phyloP scores from a whole-genome alignment of 2,329 filamentous ascomycete species.

The Thermochaetoides dissita region DNA sequence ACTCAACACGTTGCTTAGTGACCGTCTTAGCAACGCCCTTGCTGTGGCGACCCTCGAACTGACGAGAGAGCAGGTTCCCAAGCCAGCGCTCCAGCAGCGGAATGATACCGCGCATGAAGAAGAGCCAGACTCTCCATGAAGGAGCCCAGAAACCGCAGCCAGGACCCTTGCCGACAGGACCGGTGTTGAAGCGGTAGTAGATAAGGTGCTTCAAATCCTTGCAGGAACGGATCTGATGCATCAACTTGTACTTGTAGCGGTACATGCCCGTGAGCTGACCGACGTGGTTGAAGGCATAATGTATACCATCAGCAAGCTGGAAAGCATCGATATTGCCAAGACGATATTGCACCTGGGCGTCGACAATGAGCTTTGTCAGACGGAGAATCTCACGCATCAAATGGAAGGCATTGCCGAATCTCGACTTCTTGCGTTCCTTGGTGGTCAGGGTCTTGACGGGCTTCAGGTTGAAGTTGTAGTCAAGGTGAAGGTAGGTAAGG shows the following conservation, averaged over 20 bases:
- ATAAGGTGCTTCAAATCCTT: slow-evolving; percentile 99
- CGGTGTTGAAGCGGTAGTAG: slow-evolving; percentile 97
- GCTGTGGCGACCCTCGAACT: slow-evolving; percentile 96
- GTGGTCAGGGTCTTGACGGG: slow-evolving; percentile 97
- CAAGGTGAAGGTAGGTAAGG: slow-evolving; percentile 90
- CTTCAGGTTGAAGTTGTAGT: slow-evolving; percentile 99
- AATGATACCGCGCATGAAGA: slow-evolving; percentile 98
- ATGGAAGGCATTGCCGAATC: slow-evolving; percentile 98
- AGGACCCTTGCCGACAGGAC: slow-evolving; percentile 89
- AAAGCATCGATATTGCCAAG: slow-evolving; percentile 98
- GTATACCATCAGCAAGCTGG: slow-evolving; percentile 91
- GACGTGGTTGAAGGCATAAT: slow-evolving; percentile 99
- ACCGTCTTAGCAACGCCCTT: slow-evolving; percentile 99
- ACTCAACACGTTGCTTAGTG: slow-evolving; percentile 97
- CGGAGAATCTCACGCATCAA: slow-evolving; percentile 96
- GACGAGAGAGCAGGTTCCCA: slow-evolving; percentile 86
- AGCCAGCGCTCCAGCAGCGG: slow-evolving; percentile 94
- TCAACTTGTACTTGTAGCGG: slow-evolving; percentile 99
- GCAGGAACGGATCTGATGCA: slow-evolving; percentile 98
- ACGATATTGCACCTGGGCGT: slow-evolving; percentile 95
- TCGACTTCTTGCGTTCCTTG: slow-evolving; percentile 97
- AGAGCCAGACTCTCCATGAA: slow-evolving; percentile 96
- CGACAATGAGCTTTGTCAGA: slow-evolving; percentile 92
- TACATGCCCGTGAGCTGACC: slow-evolving; percentile 99
- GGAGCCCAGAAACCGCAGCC: slow-evolving; percentile 99